A percentile compares a stretch with the other conserved stretches of the same genome.
phyloP scores from a whole-genome alignment of 2,329 filamentous ascomycete species.

The Stromatinia cepivora region DNA sequence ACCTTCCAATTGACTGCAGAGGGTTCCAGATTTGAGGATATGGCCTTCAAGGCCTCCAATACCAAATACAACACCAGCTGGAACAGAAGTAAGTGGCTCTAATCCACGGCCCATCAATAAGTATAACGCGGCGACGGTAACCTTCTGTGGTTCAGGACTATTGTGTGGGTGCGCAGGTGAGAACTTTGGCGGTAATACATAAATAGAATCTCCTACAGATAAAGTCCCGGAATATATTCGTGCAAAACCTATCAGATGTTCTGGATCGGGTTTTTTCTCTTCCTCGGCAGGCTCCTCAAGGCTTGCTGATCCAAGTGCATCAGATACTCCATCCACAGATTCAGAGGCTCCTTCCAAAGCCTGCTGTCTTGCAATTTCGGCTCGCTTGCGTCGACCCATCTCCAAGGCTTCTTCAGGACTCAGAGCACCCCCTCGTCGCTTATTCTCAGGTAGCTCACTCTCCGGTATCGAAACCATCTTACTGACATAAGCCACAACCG shows the following conservation, averaged over 20 bases:
- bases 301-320: constrained; percentile 59
- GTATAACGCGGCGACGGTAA: constrained; percentile 85
- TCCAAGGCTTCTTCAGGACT: constrained; percentile 89
- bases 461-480: constrained; percentile 97
- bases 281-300: constrained; percentile 55
- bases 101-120: constrained; percentile 92
- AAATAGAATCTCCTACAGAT: constrained; percentile 85
- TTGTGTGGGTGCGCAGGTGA: constrained; percentile 75
- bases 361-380: constrained; percentile 80
- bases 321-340: constrained; percentile 50
- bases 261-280: constrained; percentile 67
- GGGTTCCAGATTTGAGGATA: constrained; percentile 91
- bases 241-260: constrained; percentile 93
- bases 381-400: constrained; percentile 81
- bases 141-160: constrained; percentile 72
- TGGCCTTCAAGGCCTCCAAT: constrained; percentile 90
- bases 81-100: constrained; percentile 79
- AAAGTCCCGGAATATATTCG: constrained; percentile 89
- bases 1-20: constrained; percentile 84
- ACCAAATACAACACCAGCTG: constrained; percentile 92
- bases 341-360: constrained; percentile 45
- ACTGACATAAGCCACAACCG: constrained; percentile 91
- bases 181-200: constrained; percentile 91
- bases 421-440: constrained; percentile 67
- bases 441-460: constrained; percentile 88